Evolutionary conservation across 1,139 yeast genomes (phyloP).

Genomic region (Zygotorulaspora mrakii): DNA sequence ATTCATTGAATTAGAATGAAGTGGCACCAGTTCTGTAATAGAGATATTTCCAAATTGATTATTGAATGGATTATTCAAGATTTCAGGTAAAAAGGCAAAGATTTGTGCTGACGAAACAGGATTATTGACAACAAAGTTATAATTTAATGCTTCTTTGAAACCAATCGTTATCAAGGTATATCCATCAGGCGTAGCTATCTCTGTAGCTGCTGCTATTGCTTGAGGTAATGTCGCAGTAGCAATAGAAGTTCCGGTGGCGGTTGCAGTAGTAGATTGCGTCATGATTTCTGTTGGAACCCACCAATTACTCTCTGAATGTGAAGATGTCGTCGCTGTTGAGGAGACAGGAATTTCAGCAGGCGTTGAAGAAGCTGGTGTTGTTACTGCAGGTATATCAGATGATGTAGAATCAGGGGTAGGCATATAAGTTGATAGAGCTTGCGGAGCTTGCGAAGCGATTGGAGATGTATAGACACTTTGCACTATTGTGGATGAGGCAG

Average conservation of each 20-base stretch:
- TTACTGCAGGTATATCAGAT: background rate
- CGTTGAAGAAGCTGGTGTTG: background rate
- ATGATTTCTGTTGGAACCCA: conserved; percentile 39
- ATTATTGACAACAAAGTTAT: conserved; percentile 65
- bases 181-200: conserved; percentile 34
- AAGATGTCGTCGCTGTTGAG: conserved; percentile 8
- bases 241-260: conserved; percentile 36
- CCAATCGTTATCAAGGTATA: conserved; percentile 63
- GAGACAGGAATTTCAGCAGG: conserved; percentile 7
- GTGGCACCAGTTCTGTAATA: conserved; percentile 64
- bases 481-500: background rate
- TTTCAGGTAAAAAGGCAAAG: conserved; percentile 62
- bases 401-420: background rate
- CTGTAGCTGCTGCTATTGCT: conserved; percentile 52
- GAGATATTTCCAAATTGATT: conserved; percentile 42
- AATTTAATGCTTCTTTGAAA: conserved; percentile 64
- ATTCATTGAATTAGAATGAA: conserved; percentile 44
- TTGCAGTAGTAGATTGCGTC: conserved; percentile 33
- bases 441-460: background rate
- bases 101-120: conserved; percentile 72
- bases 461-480: background rate
- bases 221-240: conserved; percentile 54
- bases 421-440: background rate
- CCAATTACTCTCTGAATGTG: conserved; percentile 30
- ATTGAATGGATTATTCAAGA: conserved; percentile 51